Evolutionary conservation across 2,329 filamentous ascomycete species (phyloP).

Genomic region (Aureobasidium musti): DNA sequence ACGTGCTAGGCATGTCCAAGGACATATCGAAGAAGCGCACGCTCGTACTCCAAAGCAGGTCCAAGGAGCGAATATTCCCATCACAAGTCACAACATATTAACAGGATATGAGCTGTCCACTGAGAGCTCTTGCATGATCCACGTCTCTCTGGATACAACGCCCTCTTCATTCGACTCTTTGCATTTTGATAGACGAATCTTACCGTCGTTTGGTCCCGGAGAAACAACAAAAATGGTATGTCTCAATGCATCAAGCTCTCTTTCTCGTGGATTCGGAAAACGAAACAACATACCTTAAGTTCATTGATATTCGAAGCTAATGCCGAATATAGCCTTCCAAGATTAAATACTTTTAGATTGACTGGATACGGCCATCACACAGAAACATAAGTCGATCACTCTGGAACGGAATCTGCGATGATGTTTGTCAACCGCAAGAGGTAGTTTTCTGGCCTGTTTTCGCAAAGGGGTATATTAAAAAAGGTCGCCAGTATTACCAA

Average conservation of each 20-base stretch:
- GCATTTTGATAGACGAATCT: neutral
- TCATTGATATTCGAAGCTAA: neutral
- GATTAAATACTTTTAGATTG: neutral
- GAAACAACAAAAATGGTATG: neutral
- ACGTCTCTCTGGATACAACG: neutral
- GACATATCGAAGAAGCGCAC: neutral
- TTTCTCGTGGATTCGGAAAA: slow-evolving; percentile 28
- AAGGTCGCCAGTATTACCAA: neutral
- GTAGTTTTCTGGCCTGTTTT: slow-evolving; percentile 9
- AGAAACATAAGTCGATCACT: neutral
- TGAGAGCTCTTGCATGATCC: neutral
- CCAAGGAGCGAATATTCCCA: neutral
- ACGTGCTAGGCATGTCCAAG: neutral
- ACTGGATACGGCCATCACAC: neutral
- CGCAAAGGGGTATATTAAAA: slow-evolving; percentile 27
- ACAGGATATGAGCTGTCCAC: neutral
- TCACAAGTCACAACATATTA: neutral
- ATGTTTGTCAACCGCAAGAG: neutral
- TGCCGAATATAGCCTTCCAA: too few relatives aligned
- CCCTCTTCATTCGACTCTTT: neutral
- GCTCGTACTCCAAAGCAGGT: neutral
- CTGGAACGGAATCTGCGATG: neutral
- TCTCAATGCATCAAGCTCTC: slow-evolving; percentile 34
- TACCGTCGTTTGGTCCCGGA: neutral
- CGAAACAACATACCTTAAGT: neutral